phyloP scores from a whole-genome alignment of 352 stramenopile genomes.

The Pythium brachiatum region DNA sequence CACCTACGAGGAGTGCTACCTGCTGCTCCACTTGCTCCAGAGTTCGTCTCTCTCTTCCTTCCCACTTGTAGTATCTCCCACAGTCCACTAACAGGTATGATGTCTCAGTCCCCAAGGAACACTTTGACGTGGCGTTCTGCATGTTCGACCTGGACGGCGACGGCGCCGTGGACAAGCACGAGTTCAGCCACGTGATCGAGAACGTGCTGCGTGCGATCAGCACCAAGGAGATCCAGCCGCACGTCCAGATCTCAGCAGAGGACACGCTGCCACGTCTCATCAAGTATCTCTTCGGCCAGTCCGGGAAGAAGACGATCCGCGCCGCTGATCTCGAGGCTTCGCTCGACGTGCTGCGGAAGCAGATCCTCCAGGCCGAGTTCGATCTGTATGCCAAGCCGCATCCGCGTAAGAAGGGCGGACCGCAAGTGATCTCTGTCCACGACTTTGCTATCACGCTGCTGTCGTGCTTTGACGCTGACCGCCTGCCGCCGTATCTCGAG shows the following conservation, averaged over 20 bases:
- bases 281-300: conserved; percentile 62
- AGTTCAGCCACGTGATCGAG: conserved; percentile 75
- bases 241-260: conserved; percentile 35
- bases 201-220: conserved; percentile 52
- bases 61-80: background rate
- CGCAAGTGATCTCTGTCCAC: conserved; percentile 59
- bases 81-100: background rate
- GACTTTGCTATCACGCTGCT: conserved; percentile 79
- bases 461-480: conserved; percentile 69
- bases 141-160: conserved; percentile 82
- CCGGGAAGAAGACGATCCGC: conserved; percentile 55
- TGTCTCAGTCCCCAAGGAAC: conserved; percentile 57
- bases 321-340: conserved; percentile 45
- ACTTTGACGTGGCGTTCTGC: conserved; percentile 78
- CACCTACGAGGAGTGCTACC: conserved; percentile 78
- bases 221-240: conserved; percentile 22
- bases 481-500: conserved; percentile 52
- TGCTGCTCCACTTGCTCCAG: conserved; percentile 74
- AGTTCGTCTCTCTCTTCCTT: conserved; percentile 33
- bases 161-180: conserved; percentile 64
- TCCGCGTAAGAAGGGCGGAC: conserved; percentile 32
- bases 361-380: conserved; percentile 68
- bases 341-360: conserved; percentile 51
- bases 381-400: conserved; percentile 62
- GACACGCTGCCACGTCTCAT: conserved; percentile 50